Evolutionary conservation across 176 grass and related monocot genomes (phyloP).

Genomic region (Triticum timopheevii): DNA sequence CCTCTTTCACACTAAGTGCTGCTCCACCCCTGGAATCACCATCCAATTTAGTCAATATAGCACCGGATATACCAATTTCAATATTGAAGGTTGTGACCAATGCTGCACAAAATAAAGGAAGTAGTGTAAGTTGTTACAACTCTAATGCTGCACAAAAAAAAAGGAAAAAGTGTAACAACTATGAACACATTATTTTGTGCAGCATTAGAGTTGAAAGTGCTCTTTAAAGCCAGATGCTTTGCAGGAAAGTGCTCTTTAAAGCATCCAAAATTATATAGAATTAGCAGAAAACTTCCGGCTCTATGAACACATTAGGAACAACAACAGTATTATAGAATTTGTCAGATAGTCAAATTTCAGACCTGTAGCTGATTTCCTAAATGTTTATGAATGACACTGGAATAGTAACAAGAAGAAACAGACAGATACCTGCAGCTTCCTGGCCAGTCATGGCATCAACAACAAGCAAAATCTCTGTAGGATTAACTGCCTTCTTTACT

Average conservation of each 20-base stretch:
- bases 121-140: neutral
- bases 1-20: slow-evolving; percentile 98
- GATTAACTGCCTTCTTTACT: slow-evolving; percentile 86
- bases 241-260: neutral
- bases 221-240: neutral
- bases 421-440: slow-evolving; percentile 84
- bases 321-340: neutral
- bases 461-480: slow-evolving; percentile 92
- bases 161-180: slow-evolving; percentile 9
- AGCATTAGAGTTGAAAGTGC: too few species aligned
- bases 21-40: slow-evolving; percentile 98
- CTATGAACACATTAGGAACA: neutral
- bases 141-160: slow-evolving; percentile 45
- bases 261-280: neutral
- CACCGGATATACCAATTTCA: slow-evolving; percentile 94
- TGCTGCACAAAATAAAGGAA: slow-evolving; percentile 52
- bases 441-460: slow-evolving; percentile 99
- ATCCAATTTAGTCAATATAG: slow-evolving; percentile 93
- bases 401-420: slow-evolving; percentile 1
- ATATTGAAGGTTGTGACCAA: slow-evolving; percentile 96
- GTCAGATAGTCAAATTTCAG: neutral
- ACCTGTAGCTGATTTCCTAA: neutral
- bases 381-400: neutral
- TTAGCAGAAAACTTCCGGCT: neutral
- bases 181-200: too few species aligned